Evolutionary conservation across 371 early-diverging fungal genomes (phyloP).

Genomic region (Lichtheimia corymbifera): DNA sequence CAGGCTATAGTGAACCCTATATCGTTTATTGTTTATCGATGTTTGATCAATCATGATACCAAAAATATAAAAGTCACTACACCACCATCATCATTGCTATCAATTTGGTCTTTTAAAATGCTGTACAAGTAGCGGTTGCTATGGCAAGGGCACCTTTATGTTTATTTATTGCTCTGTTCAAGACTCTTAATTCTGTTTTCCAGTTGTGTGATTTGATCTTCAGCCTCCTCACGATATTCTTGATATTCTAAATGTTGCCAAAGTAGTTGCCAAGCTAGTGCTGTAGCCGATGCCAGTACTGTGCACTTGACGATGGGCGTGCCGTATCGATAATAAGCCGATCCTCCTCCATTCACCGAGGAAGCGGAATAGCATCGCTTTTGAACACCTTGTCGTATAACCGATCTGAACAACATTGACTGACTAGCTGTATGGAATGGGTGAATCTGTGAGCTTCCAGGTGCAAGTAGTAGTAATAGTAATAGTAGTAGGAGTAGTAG

Average conservation of each 20-base stretch:
- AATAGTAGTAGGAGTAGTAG: not conserved
- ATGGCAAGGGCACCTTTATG: too few species aligned
- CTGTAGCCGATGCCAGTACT: slow-evolving; percentile 44
- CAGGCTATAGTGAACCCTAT: too few species aligned
- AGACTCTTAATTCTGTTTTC: slow-evolving; percentile 38
- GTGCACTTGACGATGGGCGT: slow-evolving; percentile 52
- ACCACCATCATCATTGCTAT: too few species aligned
- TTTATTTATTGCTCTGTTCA: slow-evolving; percentile 29
- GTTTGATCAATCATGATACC: too few species aligned
- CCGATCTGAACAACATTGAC: slow-evolving; percentile 6
- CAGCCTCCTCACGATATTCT: slow-evolving; percentile 46
- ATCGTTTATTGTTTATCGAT: too few species aligned
- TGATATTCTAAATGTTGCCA: slow-evolving; percentile 51
- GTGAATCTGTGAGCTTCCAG: too few species aligned
- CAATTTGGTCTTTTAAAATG: too few species aligned
- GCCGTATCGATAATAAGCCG: slow-evolving; percentile 46
- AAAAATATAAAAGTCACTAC: too few species aligned
- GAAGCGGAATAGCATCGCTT: slow-evolving; percentile 24
- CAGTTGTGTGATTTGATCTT: slow-evolving; percentile 27
- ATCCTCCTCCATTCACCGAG: slow-evolving; percentile 11
- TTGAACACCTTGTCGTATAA: slow-evolving; percentile 3
- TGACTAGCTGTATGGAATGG: not conserved
- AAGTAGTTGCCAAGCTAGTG: slow-evolving; percentile 42
- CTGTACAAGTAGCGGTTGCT: too few species aligned
- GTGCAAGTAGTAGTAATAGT: too few species aligned